Conservation (phyloP, 2,329 filamentous ascomycete species). For the Arthrocladium fulminans region DNA sequence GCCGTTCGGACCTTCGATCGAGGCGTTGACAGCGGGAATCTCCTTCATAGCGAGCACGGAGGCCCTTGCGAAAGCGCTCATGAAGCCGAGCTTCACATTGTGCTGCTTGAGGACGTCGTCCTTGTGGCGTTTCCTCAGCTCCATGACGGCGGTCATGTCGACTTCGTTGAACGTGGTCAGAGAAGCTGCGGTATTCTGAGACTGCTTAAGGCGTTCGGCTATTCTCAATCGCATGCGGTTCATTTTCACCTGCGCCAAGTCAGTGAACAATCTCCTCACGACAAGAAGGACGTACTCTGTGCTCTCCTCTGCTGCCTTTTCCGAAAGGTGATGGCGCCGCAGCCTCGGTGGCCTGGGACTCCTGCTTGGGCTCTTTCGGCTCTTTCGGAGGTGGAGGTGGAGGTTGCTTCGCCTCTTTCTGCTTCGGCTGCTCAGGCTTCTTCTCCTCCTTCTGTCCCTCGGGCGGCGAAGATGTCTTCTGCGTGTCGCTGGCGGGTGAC, state of each 20-base stretch:
- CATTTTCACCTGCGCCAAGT: slow-evolving; percentile 78
- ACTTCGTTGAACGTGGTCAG: slow-evolving; percentile 99
- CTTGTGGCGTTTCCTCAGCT: slow-evolving; percentile 95
- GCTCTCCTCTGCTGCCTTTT: slow-evolving; percentile 63
- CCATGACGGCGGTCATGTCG: slow-evolving; percentile 96
- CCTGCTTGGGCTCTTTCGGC: slow-evolving; percentile 20
- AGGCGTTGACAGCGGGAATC: slow-evolving; percentile 88
- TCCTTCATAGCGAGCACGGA: slow-evolving; percentile 88
- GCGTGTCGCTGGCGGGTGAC: slow-evolving; percentile 40
- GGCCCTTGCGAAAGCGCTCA: slow-evolving; percentile 93
- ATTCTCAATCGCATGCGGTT: slow-evolving; percentile 98
- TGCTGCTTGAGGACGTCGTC: slow-evolving; percentile 93
- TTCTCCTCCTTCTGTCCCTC: slow-evolving; percentile 41
- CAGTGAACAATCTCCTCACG: slow-evolving; percentile 11
- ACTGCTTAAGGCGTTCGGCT: slow-evolving; percentile 95
- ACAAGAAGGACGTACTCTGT: slow-evolving; percentile 54
- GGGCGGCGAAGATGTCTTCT: slow-evolving; percentile 49
- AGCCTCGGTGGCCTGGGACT: slow-evolving; percentile 27
- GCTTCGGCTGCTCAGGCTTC: slow-evolving; percentile 29
- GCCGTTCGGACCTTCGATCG: slow-evolving; percentile 88
- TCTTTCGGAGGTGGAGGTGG: slow-evolving; percentile 23
- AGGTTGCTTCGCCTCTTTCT: slow-evolving; percentile 20
- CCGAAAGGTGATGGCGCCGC: slow-evolving; percentile 43
- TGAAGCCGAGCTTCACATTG: slow-evolving; percentile 97
- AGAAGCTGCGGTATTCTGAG: slow-evolving; percentile 94